Conservation (phyloP, 2,329 filamentous ascomycete species). For the Colletotrichum sojae region DNA sequence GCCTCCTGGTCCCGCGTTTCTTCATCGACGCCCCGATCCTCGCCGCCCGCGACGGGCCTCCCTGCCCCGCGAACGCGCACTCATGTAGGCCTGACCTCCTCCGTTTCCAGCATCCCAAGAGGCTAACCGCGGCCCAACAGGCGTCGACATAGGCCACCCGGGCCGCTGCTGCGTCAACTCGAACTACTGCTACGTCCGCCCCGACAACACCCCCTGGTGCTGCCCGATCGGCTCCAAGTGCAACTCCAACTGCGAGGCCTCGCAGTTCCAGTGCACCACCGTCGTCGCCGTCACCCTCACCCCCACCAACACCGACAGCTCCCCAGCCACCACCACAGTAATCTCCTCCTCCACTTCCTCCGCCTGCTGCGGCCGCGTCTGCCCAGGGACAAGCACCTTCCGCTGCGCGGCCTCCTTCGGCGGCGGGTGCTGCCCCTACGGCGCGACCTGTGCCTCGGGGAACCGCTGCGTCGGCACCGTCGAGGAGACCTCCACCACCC, state of each 20-base stretch:
- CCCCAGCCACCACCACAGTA: slow-evolving; percentile 41
- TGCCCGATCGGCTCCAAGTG: slow-evolving; percentile 61
- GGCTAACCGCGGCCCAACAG: slow-evolving; percentile 46
- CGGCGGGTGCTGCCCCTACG: slow-evolving; percentile 65
- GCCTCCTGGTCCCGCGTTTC: slow-evolving; percentile 36
- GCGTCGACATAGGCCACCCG: slow-evolving; percentile 57
- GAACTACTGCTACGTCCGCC: slow-evolving; percentile 62
- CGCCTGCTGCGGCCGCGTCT: slow-evolving; percentile 58
- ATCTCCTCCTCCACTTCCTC: slow-evolving; percentile 41
- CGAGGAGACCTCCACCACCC: slow-evolving; percentile 39
- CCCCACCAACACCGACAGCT: slow-evolving; percentile 30
- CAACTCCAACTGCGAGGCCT: slow-evolving; percentile 54
- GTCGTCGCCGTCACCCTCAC: slow-evolving; percentile 46
- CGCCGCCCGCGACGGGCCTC: slow-evolving; percentile 36
- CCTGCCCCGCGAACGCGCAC: slow-evolving; percentile 31
- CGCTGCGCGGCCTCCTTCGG: slow-evolving; percentile 60
- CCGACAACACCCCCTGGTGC: slow-evolving; percentile 52
- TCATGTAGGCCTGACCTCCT: slow-evolving; percentile 39
- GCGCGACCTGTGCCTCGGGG: slow-evolving; percentile 56
- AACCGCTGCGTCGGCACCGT: slow-evolving; percentile 53
- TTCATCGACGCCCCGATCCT: slow-evolving; percentile 36
- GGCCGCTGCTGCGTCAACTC: slow-evolving; percentile 59
- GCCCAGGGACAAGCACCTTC: slow-evolving; percentile 58
- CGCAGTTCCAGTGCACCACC: slow-evolving; percentile 52
- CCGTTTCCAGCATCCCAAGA: neutral